Percentiles rank a stretch among this genome's conserved stretches.
Conservation (phyloP, 768 basidiomycete genomes). For the Pleurotus cornucopiae region DNA sequence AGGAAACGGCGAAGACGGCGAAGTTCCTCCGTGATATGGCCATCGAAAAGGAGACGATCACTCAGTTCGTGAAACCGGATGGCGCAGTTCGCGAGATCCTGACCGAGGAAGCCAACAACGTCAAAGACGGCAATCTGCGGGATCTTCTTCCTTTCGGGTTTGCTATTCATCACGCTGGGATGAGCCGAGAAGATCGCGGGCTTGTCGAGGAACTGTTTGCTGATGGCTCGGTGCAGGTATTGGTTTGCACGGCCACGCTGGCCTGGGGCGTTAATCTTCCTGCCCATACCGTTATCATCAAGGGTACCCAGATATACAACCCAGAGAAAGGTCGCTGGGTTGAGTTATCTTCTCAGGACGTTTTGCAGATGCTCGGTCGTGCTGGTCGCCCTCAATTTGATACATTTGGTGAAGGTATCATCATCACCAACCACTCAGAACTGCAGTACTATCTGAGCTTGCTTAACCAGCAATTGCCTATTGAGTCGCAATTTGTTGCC, state of each 20-base stretch:
- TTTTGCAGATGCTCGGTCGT: constrained; percentile 97
- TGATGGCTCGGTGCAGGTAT: constrained; percentile 87
- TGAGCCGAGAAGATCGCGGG: constrained; percentile 86
- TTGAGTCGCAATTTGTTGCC: constrained; percentile 91
- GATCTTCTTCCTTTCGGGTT: constrained; percentile 96
- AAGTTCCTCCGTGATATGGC: constrained; percentile 93
- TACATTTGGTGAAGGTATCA: constrained; percentile 95
- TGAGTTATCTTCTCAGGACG: constrained; percentile 92
- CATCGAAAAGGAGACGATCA: constrained; percentile 94
- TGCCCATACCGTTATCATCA: constrained; percentile 97
- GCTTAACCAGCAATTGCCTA: constrained; percentile 96
- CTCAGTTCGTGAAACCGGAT: constrained; percentile 92
- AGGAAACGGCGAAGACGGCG: constrained; percentile 97
- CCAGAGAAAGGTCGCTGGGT: constrained; percentile 98
- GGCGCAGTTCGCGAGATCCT: constrained; percentile 89
- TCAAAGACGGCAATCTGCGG: constrained; percentile 77
- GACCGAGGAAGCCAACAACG: constrained; percentile 75
- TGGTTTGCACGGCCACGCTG: constrained; percentile 96
- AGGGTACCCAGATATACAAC: constrained; percentile 99
- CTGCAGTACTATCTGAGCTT: constrained; percentile 95
- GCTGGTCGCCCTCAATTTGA: constrained; percentile 98
- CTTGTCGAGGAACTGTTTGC: constrained; percentile 93
- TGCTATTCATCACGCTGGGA: constrained; percentile 96
- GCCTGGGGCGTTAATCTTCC: constrained; percentile 99
- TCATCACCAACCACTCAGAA: constrained; percentile 97